Percentiles rank a stretch among this genome's conserved stretches.
Conservation (phyloP, 306 rosid species). For the Castanea sativa region DNA sequence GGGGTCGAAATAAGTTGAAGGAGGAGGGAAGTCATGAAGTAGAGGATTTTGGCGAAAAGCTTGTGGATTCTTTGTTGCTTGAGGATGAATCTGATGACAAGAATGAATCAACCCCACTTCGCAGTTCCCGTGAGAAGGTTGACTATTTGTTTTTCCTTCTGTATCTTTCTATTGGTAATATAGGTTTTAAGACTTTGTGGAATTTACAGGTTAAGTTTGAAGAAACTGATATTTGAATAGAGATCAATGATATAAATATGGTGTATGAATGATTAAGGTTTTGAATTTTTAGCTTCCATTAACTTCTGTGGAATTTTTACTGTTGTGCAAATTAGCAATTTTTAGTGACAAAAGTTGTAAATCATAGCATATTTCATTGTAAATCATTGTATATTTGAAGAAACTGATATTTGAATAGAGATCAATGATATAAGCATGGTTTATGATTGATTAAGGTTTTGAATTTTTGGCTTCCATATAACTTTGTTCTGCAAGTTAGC, state of each 20-base stretch:
- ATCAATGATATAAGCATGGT: neutral
- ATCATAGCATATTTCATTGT: neutral
- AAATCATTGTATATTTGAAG: neutral
- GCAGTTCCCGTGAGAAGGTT: constrained; percentile 64
- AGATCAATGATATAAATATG: neutral
- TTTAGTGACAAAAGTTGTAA: neutral
- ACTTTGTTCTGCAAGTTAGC: neutral
- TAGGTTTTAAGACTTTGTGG: neutral
- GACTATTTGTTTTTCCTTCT: constrained; percentile 9
- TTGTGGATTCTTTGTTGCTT: constrained; percentile 58
- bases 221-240: neutral
- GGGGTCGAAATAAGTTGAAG: constrained; percentile 5
- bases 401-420: neutral
- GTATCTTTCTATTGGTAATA: neutral
- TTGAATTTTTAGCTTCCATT: neutral
- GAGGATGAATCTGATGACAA: constrained; percentile 65
- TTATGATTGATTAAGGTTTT: neutral
- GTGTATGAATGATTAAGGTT: neutral
- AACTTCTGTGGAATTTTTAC: neutral
- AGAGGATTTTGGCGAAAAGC: constrained; percentile 48
- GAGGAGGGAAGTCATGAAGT: constrained; percentile 32
- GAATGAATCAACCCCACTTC: constrained; percentile 42
- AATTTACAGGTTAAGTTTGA: neutral
- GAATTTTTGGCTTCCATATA: neutral
- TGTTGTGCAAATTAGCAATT: neutral